Evolutionary conservation across 2,329 filamentous ascomycete species (phyloP).

Genomic region (Dothiorella sarmentorum): DNA sequence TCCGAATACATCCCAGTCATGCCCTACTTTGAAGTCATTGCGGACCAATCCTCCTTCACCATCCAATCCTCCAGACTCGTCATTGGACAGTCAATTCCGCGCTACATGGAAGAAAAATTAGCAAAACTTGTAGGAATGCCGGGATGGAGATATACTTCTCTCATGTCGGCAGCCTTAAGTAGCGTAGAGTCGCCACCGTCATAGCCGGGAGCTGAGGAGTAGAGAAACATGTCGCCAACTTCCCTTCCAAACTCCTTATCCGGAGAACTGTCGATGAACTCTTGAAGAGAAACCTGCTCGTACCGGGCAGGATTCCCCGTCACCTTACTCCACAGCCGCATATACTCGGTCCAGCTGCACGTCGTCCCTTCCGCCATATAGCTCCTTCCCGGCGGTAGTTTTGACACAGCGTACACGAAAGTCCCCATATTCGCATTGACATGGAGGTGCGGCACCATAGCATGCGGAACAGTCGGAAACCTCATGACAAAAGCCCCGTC

Average conservation of each 20-base stretch:
- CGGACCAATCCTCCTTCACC: constrained; percentile 29
- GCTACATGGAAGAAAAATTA: constrained; percentile 27
- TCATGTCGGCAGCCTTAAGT: neutral
- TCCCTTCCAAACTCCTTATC: constrained; percentile 46
- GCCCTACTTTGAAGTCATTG: neutral
- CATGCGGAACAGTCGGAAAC: neutral
- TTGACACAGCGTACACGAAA: neutral
- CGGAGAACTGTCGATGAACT: constrained; percentile 39
- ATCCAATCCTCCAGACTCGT: constrained; percentile 30
- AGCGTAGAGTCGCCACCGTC: constrained; percentile 39
- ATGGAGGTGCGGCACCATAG: constrained; percentile 4
- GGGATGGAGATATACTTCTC: neutral
- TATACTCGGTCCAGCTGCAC: constrained; percentile 10
- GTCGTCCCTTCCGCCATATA: constrained; percentile 2
- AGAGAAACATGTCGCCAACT: constrained; percentile 47
- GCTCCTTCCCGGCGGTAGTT: neutral
- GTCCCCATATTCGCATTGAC: constrained; percentile 1
- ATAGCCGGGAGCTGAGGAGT: constrained; percentile 49
- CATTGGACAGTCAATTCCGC: constrained; percentile 41
- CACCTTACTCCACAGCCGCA: constrained; percentile 1
- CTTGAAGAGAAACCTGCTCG: constrained; percentile 33
- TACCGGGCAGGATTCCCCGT: neutral
- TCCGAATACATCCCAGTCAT: too few relatives aligned
- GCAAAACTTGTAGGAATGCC: constrained; percentile 22
- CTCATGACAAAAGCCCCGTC: constrained; percentile 8